Conservation (phyloP, 495 filamentous ascomycete genomes). For the Bryoglossum gracile region DNA sequence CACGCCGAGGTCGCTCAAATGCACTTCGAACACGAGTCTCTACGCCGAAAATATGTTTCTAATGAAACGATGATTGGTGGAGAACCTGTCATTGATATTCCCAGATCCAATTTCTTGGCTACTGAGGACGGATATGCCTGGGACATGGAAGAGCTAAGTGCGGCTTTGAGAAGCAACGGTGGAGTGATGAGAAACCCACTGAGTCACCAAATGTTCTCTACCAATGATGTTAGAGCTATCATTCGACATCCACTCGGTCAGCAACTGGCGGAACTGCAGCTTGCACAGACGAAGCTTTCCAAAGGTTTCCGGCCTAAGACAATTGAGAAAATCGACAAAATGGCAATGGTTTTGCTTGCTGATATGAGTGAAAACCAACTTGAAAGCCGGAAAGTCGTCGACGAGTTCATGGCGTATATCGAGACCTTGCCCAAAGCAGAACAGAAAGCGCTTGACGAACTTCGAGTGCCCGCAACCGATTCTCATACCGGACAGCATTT, state of each 20-base stretch:
- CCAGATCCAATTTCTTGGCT: constrained; percentile 21
- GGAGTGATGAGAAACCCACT: constrained; percentile 31
- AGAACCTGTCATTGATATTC: constrained; percentile 21
- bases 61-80: constrained; percentile 29
- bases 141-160: constrained; percentile 33
- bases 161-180: constrained; percentile 13
- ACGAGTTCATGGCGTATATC: constrained; percentile 30
- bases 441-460: constrained; percentile 28
- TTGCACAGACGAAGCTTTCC: constrained; percentile 28
- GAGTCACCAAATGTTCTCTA: constrained; percentile 26
- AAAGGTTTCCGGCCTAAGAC: constrained; percentile 30
- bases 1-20: constrained; percentile 13
- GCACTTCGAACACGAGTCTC: constrained; percentile 25
- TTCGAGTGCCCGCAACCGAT: constrained; percentile 30
- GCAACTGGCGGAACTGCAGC: constrained; percentile 20
- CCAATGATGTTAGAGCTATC: constrained; percentile 25
- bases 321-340: constrained; percentile 26
- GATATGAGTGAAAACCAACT: constrained; percentile 24
- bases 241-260: constrained; percentile 28
- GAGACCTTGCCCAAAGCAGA: constrained; percentile 30
- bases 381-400: constrained; percentile 26
- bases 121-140: constrained; percentile 35
- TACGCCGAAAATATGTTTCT: constrained; percentile 26
- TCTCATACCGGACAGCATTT: constrained; percentile 30
- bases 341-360: constrained; percentile 25